Evolutionary conservation across 371 early-diverging fungal species (phyloP).

Genomic region (Apophysomyces trapeziformis): DNA sequence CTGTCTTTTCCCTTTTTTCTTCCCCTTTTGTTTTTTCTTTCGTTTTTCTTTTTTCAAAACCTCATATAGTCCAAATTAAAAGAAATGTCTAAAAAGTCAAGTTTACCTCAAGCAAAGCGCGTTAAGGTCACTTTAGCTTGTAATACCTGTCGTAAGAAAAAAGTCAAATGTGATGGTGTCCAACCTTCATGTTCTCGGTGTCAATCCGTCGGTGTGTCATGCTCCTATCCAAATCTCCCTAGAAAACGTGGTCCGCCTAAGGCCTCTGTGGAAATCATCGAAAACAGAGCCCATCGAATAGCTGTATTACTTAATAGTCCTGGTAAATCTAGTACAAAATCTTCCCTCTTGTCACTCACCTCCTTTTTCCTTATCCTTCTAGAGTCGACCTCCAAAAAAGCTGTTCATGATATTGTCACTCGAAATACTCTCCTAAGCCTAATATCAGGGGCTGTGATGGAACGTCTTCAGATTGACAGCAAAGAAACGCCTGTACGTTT

Average conservation of each 20-base stretch:
- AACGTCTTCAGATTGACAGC: slow-evolving; percentile 15
- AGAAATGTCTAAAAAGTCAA: slow-evolving; percentile 11
- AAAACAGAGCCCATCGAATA: slow-evolving; percentile 69
- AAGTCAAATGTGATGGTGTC: slow-evolving; percentile 53
- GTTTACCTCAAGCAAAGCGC: slow-evolving; percentile 30
- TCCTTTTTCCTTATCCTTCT: slow-evolving; percentile 3
- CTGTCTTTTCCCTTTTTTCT: too few relatives aligned
- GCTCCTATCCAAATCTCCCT: slow-evolving; percentile 41
- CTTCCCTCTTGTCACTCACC: neutral
- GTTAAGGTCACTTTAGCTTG: slow-evolving; percentile 56
- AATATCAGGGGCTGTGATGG: slow-evolving; percentile 12
- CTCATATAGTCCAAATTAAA: slow-evolving; percentile 3
- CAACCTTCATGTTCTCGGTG: slow-evolving; percentile 52
- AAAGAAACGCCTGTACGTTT: slow-evolving; percentile 38
- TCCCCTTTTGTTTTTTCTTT: slow-evolving; percentile 6
- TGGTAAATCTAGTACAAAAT: slow-evolving; percentile 7
- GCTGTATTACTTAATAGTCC: slow-evolving; percentile 44
- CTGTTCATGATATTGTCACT: neutral
- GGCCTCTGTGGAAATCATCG: slow-evolving; percentile 75
- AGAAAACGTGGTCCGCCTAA: slow-evolving; percentile 73
- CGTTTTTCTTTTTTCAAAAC: slow-evolving; percentile 16
- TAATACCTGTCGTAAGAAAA: slow-evolving; percentile 50
- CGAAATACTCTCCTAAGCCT: slow-evolving; percentile 6
- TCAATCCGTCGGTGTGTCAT: slow-evolving; percentile 31
- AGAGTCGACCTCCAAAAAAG: neutral